Conservation (phyloP, 163 green algal species). For the Prototheca stagnorum region DNA sequence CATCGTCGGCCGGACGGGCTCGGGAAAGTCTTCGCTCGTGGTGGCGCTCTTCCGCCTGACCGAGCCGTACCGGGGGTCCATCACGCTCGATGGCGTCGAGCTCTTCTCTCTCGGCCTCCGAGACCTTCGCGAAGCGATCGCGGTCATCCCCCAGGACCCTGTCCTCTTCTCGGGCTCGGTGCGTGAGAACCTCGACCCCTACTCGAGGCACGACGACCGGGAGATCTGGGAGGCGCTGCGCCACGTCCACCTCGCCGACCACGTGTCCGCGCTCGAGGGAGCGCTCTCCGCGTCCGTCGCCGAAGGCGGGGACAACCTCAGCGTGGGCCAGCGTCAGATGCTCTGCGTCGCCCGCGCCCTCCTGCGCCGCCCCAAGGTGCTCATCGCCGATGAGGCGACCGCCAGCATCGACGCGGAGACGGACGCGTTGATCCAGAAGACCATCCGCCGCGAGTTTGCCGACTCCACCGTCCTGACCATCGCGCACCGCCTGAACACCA, state of each 20-base stretch:
- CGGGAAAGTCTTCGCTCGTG: conserved; percentile 35
- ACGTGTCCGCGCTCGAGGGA: conserved; percentile 3
- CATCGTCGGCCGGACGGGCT: conserved; percentile 23
- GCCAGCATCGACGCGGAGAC: conserved; percentile 59
- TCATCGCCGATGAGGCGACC: conserved; percentile 58
- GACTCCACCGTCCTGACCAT: conserved; percentile 64
- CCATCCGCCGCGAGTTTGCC: conserved; percentile 44
- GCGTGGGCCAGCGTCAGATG: conserved; percentile 71
- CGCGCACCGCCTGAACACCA: conserved; percentile 82
- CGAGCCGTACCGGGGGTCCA: conserved; percentile 33
- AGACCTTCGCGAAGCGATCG: conserved; percentile 57
- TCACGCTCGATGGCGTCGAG: conserved; percentile 84
- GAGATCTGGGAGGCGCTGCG: conserved; percentile 58
- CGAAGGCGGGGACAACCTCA: conserved; percentile 68
- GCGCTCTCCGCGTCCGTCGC: conserved; percentile 18
- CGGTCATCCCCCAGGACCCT: conserved; percentile 72
- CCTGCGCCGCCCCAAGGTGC: conserved; percentile 35
- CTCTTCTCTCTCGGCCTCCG: conserved; percentile 52
- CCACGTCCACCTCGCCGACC: conserved; percentile 29
- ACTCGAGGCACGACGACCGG: conserved; percentile 37
- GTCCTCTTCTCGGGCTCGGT: conserved; percentile 71
- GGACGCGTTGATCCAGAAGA: conserved; percentile 52
- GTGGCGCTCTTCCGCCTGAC: conserved; percentile 25
- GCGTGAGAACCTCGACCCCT: conserved; percentile 81
- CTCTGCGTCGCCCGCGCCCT: conserved; percentile 79